These are phyloP conservation scores for Globisporangium cederbergense DNA, from an alignment of 352 stramenopile species.

Conservation along the genomic window DNA sequence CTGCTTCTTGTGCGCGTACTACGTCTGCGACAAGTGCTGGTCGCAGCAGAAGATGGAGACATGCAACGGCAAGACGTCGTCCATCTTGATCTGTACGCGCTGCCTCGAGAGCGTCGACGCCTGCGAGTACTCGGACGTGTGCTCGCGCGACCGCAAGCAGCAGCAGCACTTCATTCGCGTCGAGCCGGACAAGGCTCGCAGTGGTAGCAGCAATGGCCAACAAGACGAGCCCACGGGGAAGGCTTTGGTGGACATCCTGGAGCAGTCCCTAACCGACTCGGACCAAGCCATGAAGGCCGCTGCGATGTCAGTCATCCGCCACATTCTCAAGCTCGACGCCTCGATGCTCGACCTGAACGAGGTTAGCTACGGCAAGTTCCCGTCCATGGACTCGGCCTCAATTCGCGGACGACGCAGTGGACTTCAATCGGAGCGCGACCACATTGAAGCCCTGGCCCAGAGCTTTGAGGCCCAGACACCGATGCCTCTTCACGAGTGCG, in stretches of 20 bases:
- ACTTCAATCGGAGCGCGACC: background rate
- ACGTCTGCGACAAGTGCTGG: conserved; percentile 42
- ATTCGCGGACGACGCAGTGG: background rate
- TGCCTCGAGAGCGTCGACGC: conserved; percentile 42
- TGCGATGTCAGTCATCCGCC: background rate
- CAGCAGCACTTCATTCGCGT: background rate
- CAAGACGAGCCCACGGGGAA: background rate
- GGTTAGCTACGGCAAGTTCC: background rate
- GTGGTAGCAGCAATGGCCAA: background rate
- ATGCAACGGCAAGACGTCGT: conserved; percentile 26
- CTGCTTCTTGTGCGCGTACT: conserved; percentile 47
- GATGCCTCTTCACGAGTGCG: conserved; percentile 20
- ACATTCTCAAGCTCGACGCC: background rate
- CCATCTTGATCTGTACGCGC: conserved; percentile 34
- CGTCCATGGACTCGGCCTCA: background rate
- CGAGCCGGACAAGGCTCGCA: conserved; percentile 2
- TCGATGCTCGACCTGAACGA: background rate
- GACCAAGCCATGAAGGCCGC: background rate
- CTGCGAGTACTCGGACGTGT: conserved; percentile 35
- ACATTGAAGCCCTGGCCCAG: background rate
- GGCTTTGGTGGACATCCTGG: background rate
- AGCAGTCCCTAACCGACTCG: background rate
- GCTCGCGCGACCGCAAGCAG: conserved; percentile 1
- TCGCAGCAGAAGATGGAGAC: conserved; percentile 38
- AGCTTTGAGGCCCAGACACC: background rate